Base-by-base conservation (phyloP, 192 early-diverging fungal species). In the Coemansia erecta region DNA sequence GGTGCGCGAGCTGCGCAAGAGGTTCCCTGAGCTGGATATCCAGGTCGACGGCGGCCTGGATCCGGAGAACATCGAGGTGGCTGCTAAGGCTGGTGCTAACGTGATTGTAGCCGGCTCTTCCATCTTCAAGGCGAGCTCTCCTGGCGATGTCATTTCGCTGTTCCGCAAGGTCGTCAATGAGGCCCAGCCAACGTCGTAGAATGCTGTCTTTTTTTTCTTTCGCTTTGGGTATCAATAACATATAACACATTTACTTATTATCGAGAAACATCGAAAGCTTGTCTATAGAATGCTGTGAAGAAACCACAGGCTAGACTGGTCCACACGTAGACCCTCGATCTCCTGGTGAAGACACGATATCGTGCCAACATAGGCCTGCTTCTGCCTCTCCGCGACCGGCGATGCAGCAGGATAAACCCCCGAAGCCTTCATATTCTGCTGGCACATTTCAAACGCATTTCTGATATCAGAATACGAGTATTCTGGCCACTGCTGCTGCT, bases 101-200 rank as follows among this genome's bases (percentile, higher is more conserved):
- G 94, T 98, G 9, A 98, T 98, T 82, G 96, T 98, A 53, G 90
- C 92, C 24, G 96, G 94, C 12, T 95, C 93, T 1, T 85, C 86
- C 0, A 87, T 98, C 12, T 98, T 97, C 80, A 89, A 88, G 64
- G 86, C 90, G 3, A 39, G 73, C 33, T 72, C 84, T 21, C 94
- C 92, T 8, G 68, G 72, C 6, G 86, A 85, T 11, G 88, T 89
- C 11, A 98, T 98, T 55, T 64, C 66, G 17, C 49, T 74, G 33
- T 72, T 80, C 72, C 77, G 77, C 70, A 70, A 64, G 56, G 62
- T 66, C 12, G 46, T 79, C 31, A 43, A 70, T n/a, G 58, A 52
- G 5, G 70, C 53, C 1, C 69, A 67, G 62, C 51, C 51, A 23
- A 18, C 17, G 17, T 22, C 47, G 2, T 43, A 43, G 42, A 8